Evolutionary conservation across 2,329 filamentous ascomycete species (phyloP).

Genomic region (Colletotrichum sp.): DNA sequence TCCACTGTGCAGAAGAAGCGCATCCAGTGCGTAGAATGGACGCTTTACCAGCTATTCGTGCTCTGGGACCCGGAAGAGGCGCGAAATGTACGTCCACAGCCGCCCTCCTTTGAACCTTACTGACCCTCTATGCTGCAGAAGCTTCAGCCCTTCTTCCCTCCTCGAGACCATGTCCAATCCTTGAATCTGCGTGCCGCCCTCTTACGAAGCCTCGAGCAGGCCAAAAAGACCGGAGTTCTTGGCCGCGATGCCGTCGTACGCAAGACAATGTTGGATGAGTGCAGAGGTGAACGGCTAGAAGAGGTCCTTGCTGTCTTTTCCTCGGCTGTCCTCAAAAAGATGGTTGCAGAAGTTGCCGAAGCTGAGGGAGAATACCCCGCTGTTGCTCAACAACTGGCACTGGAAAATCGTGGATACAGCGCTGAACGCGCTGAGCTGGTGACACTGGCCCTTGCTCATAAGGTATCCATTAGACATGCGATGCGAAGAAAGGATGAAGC

Average conservation of each 20-base stretch:
- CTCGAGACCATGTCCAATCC: conserved; percentile 87
- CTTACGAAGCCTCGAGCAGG: conserved; percentile 78
- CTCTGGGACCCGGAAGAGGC: conserved; percentile 83
- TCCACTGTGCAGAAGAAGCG: conserved; percentile 85
- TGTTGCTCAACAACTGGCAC: conserved; percentile 58
- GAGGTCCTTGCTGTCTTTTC: conserved; percentile 88
- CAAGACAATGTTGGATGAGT: conserved; percentile 97
- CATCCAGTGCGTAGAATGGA: conserved; percentile 86
- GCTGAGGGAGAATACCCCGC: conserved; percentile 46
- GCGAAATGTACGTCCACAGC: conserved; percentile 61
- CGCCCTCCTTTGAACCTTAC: background rate
- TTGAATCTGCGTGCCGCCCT: conserved; percentile 86
- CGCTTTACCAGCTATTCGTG: conserved; percentile 83
- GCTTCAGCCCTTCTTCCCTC: conserved; percentile 88
- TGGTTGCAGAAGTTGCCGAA: conserved; percentile 50
- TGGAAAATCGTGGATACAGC: conserved; percentile 63
- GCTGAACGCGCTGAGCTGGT: conserved; percentile 61
- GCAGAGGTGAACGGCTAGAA: conserved; percentile 87
- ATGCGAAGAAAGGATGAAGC: conserved; percentile 66
- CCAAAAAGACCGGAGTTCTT: conserved; percentile 86
- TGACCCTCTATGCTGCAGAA: conserved; percentile 58
- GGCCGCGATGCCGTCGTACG: conserved; percentile 81
- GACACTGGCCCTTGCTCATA: conserved; percentile 76
- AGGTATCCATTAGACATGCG: conserved; percentile 64
- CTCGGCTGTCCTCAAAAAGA: conserved; percentile 77